Percentiles rank a stretch among this genome's conserved stretches.
Evolutionary conservation across 2,329 filamentous ascomycete species (phyloP).

Genomic region (Zymoseptoria crescenta): DNA sequence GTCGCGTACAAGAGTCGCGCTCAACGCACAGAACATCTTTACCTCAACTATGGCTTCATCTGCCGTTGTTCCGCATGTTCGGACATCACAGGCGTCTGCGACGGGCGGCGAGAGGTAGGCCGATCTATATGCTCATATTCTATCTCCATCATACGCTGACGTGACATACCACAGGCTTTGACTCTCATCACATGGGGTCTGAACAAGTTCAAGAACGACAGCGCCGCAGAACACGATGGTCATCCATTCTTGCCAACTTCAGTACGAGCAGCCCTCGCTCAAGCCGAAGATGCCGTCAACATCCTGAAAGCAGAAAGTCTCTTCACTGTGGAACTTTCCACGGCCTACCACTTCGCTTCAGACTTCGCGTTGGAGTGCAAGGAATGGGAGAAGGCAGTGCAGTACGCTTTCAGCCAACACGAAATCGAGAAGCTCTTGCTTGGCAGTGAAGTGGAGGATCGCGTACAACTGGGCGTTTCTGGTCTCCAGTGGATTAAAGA

Average conservation of each 20-base stretch:
- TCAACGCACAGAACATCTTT: conserved; percentile 15
- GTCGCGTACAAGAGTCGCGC: conserved; percentile 5
- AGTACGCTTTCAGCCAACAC: conserved; percentile 16
- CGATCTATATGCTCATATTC: conserved; percentile 1
- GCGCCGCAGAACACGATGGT: not conserved
- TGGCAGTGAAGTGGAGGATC: conserved; percentile 15
- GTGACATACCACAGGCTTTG: not conserved
- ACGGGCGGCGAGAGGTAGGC: conserved; percentile 11
- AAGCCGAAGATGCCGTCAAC: conserved; percentile 55
- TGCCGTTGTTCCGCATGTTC: conserved; percentile 24
- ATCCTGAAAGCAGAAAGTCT: conserved; percentile 89
- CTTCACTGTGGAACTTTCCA: conserved; percentile 14
- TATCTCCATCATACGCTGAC: conserved; percentile 1
- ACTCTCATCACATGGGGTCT: conserved; percentile 10
- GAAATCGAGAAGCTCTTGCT: conserved; percentile 25
- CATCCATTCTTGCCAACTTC: conserved; percentile 10
- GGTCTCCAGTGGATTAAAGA: conserved; percentile 8
- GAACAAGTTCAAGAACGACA: conserved; percentile 8
- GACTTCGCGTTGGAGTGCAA: conserved; percentile 6
- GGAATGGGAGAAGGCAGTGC: conserved; percentile 8
- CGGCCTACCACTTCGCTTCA: conserved; percentile 19
- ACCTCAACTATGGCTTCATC: conserved; percentile 21
- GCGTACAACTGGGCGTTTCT: conserved; percentile 6
- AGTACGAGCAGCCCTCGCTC: conserved; percentile 5
- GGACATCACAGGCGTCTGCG: conserved; percentile 12